Evolutionary conservation across 2,329 filamentous ascomycete genomes (phyloP), one percentile per base, ranked within the genome.

Genomic region (Cladophialophora bantiana): DNA sequence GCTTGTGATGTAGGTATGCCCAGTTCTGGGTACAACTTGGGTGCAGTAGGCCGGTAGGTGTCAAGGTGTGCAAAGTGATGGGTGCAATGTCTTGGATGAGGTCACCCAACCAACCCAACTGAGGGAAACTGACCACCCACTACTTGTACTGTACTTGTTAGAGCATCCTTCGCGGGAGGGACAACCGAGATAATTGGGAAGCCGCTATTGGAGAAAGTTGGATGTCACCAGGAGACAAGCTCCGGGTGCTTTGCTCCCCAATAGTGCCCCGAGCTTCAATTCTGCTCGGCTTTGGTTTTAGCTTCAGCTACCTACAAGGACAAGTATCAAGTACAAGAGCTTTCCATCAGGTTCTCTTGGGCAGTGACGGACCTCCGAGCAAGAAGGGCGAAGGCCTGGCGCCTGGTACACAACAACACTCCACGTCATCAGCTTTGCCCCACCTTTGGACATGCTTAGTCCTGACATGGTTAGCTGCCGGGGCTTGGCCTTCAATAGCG

Each of bases 1-100:
- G 53, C 34, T 59, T 32, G 62, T 66, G 65, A 67, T 64, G 62
- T 70, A 69, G n/a, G 59, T 52, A 52, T 20, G n/a, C 26, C 2
- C 42, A 9, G 57, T 5, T 20, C 40, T 26, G 57, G 13, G 13
- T 48, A 18, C 56, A 6, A 15, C 38, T 20, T 35, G 56, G 12
- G 13, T 31, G 13, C 9, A 40, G 31, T n/a, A 2, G 18, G 40
- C 32, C 52, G 40, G 42, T 31, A 48, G 50, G 48, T 38, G 45
- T 20, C 36, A 26, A 38, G 35, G 53, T 26, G 26, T 26, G 26
- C 26, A 26, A 55, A 31, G 12, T 26, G 18, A 38, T 54, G 59
- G 20, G 40, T 58, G 55, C 55, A 32, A 26, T 58, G 55, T 65
- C 62, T 65, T 65, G 62, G 62, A 65, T 65, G 62, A 65, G 62